Evolutionary conservation across 805 yeast species (phyloP), one percentile per base, ranked within the genome.

Genomic region (Peterozyma toletana): DNA sequence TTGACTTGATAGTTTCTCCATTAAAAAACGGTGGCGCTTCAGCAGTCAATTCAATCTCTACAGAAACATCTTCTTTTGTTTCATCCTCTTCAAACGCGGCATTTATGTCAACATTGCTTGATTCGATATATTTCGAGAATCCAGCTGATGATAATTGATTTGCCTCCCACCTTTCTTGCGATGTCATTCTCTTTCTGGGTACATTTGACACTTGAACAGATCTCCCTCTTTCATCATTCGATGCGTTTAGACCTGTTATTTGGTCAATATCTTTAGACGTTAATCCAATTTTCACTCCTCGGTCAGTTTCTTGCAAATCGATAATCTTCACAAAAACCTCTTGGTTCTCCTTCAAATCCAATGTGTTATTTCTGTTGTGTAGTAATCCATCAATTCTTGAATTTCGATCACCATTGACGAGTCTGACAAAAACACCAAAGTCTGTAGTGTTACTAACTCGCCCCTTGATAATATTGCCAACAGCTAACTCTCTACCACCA

Each of bases 151-250:
- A 85, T 38, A 90, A 64, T 56, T 90, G 96, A 31, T 85, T 70
- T 41, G 86, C 71, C 56, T 91, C 97, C 96, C 96, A 90, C 44
- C 88, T 63, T 60, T 90, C 98, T 0, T 95, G 95, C 0, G 95
- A 84, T 0, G 95, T 83, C 33, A 83, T 59, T 42, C 86, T 70
- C 48, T 70, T 63, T 48, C 18, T 30, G 43, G 9, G 35, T 27
- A 11, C 36, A 18, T 7, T 41, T 16, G 34, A 30, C n/a, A 21
- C 37, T 41, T 14, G 43, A 29, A 10, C 37, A 6, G 36, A 49
- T 35, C 18, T 37, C 14, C 42, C 41, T 38, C 29, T 43, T 41
- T 11, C 45, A 34, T 14, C 34, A 33, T 35, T 44, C 30, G 11
- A 43, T 40, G n/a, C 46, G 36, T 55, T 62, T 43, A 61, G 63